Evolutionary conservation across 1,139 yeast genomes (phyloP).

Genomic region (Blastobotrys raffinosifermentans): DNA sequence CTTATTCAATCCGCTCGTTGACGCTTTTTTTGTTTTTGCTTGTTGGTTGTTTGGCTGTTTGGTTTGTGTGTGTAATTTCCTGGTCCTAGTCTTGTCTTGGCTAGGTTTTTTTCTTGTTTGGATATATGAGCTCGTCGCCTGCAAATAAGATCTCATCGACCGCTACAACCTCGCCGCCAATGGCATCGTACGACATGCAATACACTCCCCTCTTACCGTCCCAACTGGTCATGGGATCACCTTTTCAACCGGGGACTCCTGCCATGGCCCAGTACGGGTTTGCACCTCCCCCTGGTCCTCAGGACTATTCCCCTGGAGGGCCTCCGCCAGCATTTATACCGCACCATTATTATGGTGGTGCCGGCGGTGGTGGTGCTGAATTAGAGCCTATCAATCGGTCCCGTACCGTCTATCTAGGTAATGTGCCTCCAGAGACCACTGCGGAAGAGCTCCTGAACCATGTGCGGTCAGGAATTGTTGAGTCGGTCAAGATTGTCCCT

Average conservation of each 20-base stretch:
- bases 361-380: slow-evolving; percentile 10
- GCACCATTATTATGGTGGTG: slow-evolving; percentile 5
- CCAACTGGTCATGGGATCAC: slow-evolving; percentile 61
- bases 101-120: neutral
- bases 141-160: slow-evolving; percentile 1
- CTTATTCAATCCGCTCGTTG: neutral
- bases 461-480: slow-evolving; percentile 87
- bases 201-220: slow-evolving; percentile 61
- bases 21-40: neutral
- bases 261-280: slow-evolving; percentile 28
- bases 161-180: slow-evolving; percentile 21
- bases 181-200: slow-evolving; percentile 34
- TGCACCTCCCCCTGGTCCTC: slow-evolving; percentile 27
- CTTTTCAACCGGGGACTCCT: slow-evolving; percentile 47
- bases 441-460: slow-evolving; percentile 81
- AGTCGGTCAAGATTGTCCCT: slow-evolving; percentile 51
- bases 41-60: neutral
- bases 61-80: neutral
- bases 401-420: slow-evolving; percentile 87
- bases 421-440: slow-evolving; percentile 74
- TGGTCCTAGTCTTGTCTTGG: slow-evolving; percentile 1
- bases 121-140: slow-evolving; percentile 1
- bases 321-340: slow-evolving; percentile 5
- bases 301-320: slow-evolving; percentile 13
- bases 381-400: slow-evolving; percentile 21